Evolutionary conservation across 768 basidiomycete species (phyloP), one percentile per base, ranked within the genome.

Genomic region (Termitomyces sp.): DNA sequence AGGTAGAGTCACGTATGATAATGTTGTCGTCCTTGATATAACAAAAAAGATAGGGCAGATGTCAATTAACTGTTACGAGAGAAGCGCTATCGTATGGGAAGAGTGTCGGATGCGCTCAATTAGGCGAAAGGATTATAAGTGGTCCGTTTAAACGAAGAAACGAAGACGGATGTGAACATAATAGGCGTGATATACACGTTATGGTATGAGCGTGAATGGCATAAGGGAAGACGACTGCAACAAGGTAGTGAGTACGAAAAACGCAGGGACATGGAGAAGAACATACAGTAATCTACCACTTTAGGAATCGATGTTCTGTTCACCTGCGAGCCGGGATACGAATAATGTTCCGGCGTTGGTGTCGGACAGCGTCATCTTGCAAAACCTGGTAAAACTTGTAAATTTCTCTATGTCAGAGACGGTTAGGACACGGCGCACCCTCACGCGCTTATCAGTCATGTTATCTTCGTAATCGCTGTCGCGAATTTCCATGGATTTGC

Each of bases 401-500:
- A 57, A 31, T 18, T 31, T 43, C 46, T 27, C 26, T 29, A 41
- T 41, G 18, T 32, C n/a, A 18, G 53, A 39, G 47, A 24, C 46
- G 13, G n/a, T 26, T 14, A 14, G 44, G 24, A 24, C 31, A 47
- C 41, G 22, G 31, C 43, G 29, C 49, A 74, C 76, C 69, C 71
- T 77, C n/a, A 74, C 70, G 34, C 76, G 72, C 59, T 78, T 79
- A 59, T 73, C 75, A 29, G 61, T 57, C 44, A 43, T 47, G 24
- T 53, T 44, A 13, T 63, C 61, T 13, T 39, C 42, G 3, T 36
- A 42, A 36, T 47, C 27, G 24, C n/a, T 26, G 27, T 62, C 64
- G 12, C 62, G 65, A 31, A 66, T 48, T 41, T 71, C 69, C 27
- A 60, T 58, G 13, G 72, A 72, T 59, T 76, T 76, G 62, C 75